A percentile compares a stretch with the other conserved stretches of the same genome.
Evolutionary conservation across 768 basidiomycete genomes (phyloP).

Genomic region (Hericium coralloides): DNA sequence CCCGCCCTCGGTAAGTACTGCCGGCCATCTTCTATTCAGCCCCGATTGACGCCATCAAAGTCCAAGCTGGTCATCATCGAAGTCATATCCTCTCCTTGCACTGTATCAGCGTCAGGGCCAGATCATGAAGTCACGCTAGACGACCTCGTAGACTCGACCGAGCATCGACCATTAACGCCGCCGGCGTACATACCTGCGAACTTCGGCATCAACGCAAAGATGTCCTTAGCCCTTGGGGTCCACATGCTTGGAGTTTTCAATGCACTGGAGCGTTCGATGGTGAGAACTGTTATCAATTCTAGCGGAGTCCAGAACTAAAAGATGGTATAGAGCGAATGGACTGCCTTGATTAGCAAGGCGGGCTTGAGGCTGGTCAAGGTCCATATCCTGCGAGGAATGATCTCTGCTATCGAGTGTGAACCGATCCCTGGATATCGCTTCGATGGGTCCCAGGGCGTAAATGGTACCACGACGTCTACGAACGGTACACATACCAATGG

Average conservation of each 20-base stretch:
- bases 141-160: neutral
- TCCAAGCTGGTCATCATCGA: slow-evolving; percentile 1
- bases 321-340: neutral
- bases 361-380: neutral
- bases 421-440: neutral
- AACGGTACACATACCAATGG: neutral
- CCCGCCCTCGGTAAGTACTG: neutral
- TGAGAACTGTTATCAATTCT: neutral
- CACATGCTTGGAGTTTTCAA: slow-evolving; percentile 12
- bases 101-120: neutral
- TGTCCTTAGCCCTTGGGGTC: slow-evolving; percentile 5
- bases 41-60: neutral
- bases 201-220: slow-evolving; percentile 5
- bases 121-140: neutral
- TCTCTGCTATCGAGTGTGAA: slow-evolving; percentile 4
- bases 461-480: neutral
- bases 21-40: no score
- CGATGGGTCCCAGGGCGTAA: neutral
- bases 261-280: slow-evolving; percentile 7
- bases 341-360: neutral
- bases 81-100: slow-evolving; percentile 1
- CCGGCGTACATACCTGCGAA: slow-evolving; percentile 5
- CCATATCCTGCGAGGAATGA: slow-evolving; percentile 1
- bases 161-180: neutral
- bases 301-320: neutral